Evolutionary conservation across 176 grass and related monocot genomes (phyloP).

Genomic region (Canna indica): DNA sequence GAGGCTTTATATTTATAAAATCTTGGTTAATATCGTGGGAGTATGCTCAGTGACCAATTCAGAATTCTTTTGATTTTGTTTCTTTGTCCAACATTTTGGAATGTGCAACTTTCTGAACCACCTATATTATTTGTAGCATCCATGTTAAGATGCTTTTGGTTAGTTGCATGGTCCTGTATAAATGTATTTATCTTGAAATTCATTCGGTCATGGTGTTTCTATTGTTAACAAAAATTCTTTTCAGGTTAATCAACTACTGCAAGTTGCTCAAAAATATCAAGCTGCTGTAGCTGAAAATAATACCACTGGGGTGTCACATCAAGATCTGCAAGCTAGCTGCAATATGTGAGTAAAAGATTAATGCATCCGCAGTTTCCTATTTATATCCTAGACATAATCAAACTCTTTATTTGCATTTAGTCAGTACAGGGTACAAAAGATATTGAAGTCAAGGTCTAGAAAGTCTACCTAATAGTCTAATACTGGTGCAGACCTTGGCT

Average conservation of each 20-base stretch:
- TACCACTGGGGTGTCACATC: constrained; percentile 45
- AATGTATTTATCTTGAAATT: background rate
- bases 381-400: background rate
- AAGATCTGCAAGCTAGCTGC: constrained; percentile 65
- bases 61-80: too few relatives aligned
- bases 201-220: background rate
- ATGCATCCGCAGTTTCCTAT: background rate
- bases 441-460: background rate
- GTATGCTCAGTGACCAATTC: too few relatives aligned
- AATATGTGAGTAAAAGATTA: constrained; percentile 51
- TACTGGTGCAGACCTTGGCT: background rate
- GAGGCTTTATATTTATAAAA: too few relatives aligned
- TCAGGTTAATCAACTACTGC: constrained; percentile 74
- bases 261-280: constrained; percentile 94
- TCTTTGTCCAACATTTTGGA: too few relatives aligned
- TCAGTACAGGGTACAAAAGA: background rate
- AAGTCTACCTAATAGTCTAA: background rate
- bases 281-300: constrained; percentile 50
- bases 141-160: too few relatives aligned
- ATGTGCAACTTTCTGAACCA: too few relatives aligned
- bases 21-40: too few relatives aligned
- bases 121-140: too few relatives aligned
- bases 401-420: background rate
- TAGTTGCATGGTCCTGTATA: background rate
- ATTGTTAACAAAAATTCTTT: constrained; percentile 15